phyloP scores from a whole-genome alignment of 2,329 filamentous ascomycete genomes.

The Nannizziopsis barbatae region DNA sequence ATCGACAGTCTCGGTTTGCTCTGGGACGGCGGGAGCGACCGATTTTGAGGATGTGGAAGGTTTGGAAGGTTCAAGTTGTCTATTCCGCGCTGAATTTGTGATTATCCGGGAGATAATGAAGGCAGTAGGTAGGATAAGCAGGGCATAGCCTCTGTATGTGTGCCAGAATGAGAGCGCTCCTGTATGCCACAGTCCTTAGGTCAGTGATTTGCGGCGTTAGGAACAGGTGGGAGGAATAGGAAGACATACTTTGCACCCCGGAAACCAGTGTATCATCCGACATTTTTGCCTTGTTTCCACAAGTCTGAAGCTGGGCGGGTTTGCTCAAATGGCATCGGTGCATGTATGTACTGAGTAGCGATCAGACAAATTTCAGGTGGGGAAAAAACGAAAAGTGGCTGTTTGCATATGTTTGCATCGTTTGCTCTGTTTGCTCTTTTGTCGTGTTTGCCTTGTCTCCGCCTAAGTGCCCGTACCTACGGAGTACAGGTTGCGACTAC shows the following conservation, averaged over 20 bases:
- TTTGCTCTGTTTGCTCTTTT: neutral
- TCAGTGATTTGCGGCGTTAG: neutral
- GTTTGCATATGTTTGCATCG: neutral
- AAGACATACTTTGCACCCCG: constrained; percentile 4
- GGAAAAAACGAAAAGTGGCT: neutral
- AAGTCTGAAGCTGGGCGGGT: neutral
- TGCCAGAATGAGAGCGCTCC: constrained; percentile 13
- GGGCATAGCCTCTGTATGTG: constrained; percentile 10
- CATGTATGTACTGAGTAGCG: too few relatives aligned
- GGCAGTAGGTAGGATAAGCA: constrained; percentile 1
- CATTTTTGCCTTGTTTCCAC: constrained; percentile 1
- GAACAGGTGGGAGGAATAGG: neutral
- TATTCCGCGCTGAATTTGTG: neutral
- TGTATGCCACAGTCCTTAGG: constrained; percentile 3
- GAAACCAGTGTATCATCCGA: constrained; percentile 1
- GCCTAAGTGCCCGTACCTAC: too few relatives aligned
- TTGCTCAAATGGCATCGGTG: neutral
- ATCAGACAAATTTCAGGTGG: neutral
- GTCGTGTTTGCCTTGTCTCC: constrained; percentile 8
- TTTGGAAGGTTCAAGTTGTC: neutral
- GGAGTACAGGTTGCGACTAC: too few relatives aligned
- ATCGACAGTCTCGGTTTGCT: neutral
- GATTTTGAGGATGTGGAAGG: neutral
- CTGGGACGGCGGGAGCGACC: neutral
- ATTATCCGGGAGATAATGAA: constrained; percentile 6